Percentiles rank a stretch among this genome's conserved stretches.
phyloP scores from a whole-genome alignment of 2,329 filamentous ascomycete genomes.

The Colletotrichum navitas region DNA sequence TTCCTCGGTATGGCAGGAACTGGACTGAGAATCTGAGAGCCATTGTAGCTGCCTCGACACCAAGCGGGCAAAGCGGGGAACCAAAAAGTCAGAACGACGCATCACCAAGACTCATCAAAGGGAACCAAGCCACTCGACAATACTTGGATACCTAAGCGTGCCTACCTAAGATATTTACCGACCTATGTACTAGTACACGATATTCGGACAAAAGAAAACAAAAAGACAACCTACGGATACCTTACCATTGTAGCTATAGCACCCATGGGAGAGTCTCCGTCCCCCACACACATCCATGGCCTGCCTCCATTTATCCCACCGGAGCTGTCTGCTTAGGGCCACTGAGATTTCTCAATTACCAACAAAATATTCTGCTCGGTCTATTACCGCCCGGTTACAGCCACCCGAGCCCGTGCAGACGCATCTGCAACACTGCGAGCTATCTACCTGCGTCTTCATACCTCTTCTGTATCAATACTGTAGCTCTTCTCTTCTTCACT shows the following conservation, averaged over 20 bases:
- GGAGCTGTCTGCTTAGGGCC: slow-evolving; percentile 1
- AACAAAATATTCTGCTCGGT: slow-evolving; percentile 1
- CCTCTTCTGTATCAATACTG: neutral
- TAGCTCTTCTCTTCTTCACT: neutral
- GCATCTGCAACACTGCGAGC: neutral
- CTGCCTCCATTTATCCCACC: neutral
- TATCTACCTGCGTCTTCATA: neutral
- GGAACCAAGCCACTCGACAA: slow-evolving; percentile 9
- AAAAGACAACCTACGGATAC: neutral
- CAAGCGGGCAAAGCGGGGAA: slow-evolving; percentile 29
- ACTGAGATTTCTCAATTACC: slow-evolving; percentile 1
- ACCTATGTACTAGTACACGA: neutral
- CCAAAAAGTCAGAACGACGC: neutral
- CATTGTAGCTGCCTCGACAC: slow-evolving; percentile 19
- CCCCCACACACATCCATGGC: neutral
- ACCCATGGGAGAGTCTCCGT: slow-evolving; percentile 1
- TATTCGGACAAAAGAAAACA: neutral
- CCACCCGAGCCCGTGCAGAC: neutral
- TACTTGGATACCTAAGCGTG: neutral
- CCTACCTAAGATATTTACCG: too few species aligned
- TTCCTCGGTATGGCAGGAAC: slow-evolving; percentile 6
- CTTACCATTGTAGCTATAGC: too few species aligned
- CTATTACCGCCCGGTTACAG: neutral
- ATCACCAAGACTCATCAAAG: slow-evolving; percentile 1
- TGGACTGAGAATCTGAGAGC: slow-evolving; percentile 22